Evolutionary conservation across 2,329 filamentous ascomycete genomes (phyloP).

Genomic region (Exophiala alcalophila): DNA sequence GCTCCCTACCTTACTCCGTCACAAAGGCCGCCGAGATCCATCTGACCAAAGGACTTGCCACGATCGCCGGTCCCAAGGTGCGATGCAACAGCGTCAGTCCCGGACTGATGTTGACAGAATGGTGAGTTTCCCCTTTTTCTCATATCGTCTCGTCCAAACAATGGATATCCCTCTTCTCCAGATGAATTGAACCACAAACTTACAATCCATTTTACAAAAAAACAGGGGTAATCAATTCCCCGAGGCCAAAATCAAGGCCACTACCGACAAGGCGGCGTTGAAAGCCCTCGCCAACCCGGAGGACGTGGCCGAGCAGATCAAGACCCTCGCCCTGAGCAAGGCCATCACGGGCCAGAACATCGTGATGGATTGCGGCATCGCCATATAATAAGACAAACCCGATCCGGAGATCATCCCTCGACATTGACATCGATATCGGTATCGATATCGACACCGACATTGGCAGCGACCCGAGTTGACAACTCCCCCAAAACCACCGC

Average conservation of each 20-base stretch:
- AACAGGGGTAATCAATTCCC: constrained; percentile 29
- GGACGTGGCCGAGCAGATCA: constrained; percentile 34
- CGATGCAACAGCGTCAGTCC: constrained; percentile 64
- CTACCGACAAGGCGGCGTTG: constrained; percentile 25
- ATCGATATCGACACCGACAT: too few species aligned
- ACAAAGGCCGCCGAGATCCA: constrained; percentile 74
- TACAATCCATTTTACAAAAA: too few species aligned
- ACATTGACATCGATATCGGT: too few species aligned
- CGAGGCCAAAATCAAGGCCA: constrained; percentile 29
- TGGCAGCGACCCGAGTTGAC: too few species aligned
- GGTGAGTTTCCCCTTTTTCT: constrained; percentile 38
- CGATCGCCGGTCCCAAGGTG: constrained; percentile 60
- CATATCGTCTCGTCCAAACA: too few species aligned
- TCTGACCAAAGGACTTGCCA: constrained; percentile 63
- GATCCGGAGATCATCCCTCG: too few species aligned
- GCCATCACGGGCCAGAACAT: constrained; percentile 32
- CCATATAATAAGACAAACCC: constrained; percentile 29
- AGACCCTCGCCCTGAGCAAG: constrained; percentile 25
- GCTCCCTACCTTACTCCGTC: constrained; percentile 67
- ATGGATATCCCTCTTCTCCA: background rate
- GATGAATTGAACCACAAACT: too few species aligned
- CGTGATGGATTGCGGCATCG: constrained; percentile 30
- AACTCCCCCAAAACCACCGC: too few species aligned
- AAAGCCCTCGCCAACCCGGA: constrained; percentile 27
- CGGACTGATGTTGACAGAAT: constrained; percentile 65